Base-by-base conservation (phyloP, 1,284 basidiomycete genomes). In the Pyrrhoderma noxium region DNA sequence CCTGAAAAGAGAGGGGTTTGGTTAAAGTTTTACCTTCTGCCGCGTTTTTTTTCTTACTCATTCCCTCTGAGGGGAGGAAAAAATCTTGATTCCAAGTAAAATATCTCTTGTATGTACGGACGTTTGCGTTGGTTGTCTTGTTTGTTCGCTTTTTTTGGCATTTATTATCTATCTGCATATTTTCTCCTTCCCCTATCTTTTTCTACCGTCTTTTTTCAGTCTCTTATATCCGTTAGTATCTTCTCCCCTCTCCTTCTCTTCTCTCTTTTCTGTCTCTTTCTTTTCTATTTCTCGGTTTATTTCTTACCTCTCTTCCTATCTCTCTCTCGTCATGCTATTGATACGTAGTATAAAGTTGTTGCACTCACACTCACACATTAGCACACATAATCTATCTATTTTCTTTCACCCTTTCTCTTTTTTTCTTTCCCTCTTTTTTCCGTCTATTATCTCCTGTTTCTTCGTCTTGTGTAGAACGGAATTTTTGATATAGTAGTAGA, bases 391-490 rank as follows among this genome's bases (percentile, higher is more conserved):
- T 40, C 38, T 45, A 25, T 27, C 18, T 31, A 4, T 21, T 22
- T 40, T 40, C 38, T 40, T 40, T 16, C 16, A 16, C 8, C 38
- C 16, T 18, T 9, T 14, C 21, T 4, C 5, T 18, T 49, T 49
- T 42, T 27, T 45, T 51, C 23, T 46, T 41, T 49, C 42, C 11
- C 27, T 5, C 11, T 31, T 31, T 11, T 31, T 31, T 31, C 27
- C 11, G 7, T 31, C 27, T 31, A 5, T 31, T 31, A 31, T 31
- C 11, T 5, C n/a, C 22, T 49, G 19, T 46, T n/a, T 23, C 16
- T 38, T 40, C 35, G 36, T 51, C 23, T 13, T 45, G 16, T 36
- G 49, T 45, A 51, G 49, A 51, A 16, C 19, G 31, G 16, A 22
- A 14, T 23, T 37, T 22, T 37, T 45, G 35, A 18, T 35, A 44